A percentile compares a stretch with the other conserved stretches of the same genome.
phyloP scores from a whole-genome alignment of 2,329 filamentous ascomycete species.

The Penicillium sp. region DNA sequence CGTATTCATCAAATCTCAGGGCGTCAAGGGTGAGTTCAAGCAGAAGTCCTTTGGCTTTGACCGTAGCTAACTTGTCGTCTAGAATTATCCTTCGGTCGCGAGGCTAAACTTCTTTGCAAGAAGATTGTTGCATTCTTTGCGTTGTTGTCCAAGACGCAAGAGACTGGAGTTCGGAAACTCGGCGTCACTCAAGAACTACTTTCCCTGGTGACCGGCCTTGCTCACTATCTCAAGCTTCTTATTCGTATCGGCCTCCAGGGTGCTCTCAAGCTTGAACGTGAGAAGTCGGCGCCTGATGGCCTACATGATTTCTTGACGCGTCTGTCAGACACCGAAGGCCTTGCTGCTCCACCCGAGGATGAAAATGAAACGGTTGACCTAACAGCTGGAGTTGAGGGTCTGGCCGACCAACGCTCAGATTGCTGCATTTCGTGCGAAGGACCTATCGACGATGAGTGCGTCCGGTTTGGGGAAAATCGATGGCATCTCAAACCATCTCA shows the following conservation, averaged over 20 bases:
- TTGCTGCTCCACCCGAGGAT: conserved; percentile 61
- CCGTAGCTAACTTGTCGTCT: conserved; percentile 21
- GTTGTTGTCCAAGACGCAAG: conserved; percentile 87
- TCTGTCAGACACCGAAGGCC: conserved; percentile 73
- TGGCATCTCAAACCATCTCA: conserved; percentile 73
- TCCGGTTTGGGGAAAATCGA: conserved; percentile 66
- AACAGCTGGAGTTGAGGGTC: conserved; percentile 59
- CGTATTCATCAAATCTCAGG: conserved; percentile 60
- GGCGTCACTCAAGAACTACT: conserved; percentile 97
- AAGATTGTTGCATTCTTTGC: conserved; percentile 99
- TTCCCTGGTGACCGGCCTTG: conserved; percentile 91
- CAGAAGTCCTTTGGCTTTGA: conserved; percentile 1
- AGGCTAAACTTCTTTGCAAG: conserved; percentile 99
- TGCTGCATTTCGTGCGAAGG: conserved; percentile 76
- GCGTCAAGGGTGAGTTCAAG: conserved; percentile 64
- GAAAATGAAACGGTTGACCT: conserved; percentile 62
- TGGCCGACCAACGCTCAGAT: conserved; percentile 74
- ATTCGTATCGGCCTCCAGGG: conserved; percentile 96
- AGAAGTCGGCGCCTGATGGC: conserved; percentile 68
- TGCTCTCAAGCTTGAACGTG: conserved; percentile 82
- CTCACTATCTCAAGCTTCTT: conserved; percentile 94
- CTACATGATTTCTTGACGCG: conserved; percentile 79
- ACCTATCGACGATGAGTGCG: conserved; percentile 92
- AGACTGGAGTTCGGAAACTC: conserved; percentile 80
- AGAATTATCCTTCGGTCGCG: conserved; percentile 86